These are phyloP conservation scores for Phytophthora hibernalis DNA, from an alignment of 352 stramenopile species.

Conservation along the genomic window DNA sequence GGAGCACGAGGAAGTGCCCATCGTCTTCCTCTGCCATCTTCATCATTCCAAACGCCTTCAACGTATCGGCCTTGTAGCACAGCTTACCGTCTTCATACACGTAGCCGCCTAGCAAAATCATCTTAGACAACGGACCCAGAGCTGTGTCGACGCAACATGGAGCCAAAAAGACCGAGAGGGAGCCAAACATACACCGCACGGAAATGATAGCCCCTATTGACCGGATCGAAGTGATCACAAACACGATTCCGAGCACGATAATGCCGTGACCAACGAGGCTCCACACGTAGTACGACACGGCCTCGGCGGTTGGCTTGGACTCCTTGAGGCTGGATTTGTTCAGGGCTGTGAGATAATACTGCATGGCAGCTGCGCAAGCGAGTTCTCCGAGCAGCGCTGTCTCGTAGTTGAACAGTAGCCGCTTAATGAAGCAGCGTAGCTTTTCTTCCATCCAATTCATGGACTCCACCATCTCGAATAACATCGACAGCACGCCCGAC, in stretches of 20 bases:
- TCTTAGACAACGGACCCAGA: constrained; percentile 24
- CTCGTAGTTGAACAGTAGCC: constrained; percentile 41
- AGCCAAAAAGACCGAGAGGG: constrained; percentile 9
- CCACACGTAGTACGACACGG: constrained; percentile 41
- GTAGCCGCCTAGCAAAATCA: constrained; percentile 33
- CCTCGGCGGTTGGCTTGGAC: constrained; percentile 14
- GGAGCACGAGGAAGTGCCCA: constrained; percentile 13
- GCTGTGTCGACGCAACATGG: constrained; percentile 29
- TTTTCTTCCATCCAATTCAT: constrained; percentile 37
- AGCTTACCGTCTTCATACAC: constrained; percentile 32
- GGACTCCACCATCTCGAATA: constrained; percentile 38
- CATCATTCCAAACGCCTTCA: constrained; percentile 35
- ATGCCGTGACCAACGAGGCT: constrained; percentile 36
- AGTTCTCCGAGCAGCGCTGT: constrained; percentile 36
- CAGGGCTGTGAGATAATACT: constrained; percentile 36
- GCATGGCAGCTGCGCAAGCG: constrained; percentile 22
- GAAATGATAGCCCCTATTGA: constrained; percentile 29
- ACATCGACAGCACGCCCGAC: constrained; percentile 30
- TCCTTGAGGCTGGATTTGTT: constrained; percentile 35
- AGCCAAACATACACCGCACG: constrained; percentile 13
- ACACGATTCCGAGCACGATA: constrained; percentile 33
- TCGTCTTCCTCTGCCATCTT: constrained; percentile 31
- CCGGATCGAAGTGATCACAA: constrained; percentile 28
- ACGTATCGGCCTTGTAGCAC: constrained; percentile 29
- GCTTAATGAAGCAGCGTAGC: constrained; percentile 29